Conservation (phyloP, 2,329 filamentous ascomycete genomes). For the Amylocarpus encephaloides region DNA sequence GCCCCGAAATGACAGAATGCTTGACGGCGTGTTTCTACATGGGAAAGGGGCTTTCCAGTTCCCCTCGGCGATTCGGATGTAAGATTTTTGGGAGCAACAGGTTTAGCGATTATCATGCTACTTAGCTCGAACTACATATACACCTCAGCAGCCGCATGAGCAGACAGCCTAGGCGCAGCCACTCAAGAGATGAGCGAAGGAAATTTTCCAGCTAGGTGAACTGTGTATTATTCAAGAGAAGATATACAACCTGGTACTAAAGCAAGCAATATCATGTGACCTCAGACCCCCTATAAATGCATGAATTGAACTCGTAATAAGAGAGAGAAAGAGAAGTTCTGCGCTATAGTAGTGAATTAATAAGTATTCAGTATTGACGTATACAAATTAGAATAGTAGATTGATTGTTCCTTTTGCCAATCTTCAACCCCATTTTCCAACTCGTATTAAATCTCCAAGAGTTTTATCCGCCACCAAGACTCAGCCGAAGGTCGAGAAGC, state of each 20-base stretch:
- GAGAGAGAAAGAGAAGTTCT: no score
- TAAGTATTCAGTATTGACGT: no score
- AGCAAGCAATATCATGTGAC: slow-evolving; percentile 13
- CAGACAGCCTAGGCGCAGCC: background rate
- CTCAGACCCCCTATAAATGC: background rate
- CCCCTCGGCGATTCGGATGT: slow-evolving; percentile 14
- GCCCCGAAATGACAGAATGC: slow-evolving; percentile 37
- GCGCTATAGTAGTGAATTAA: no score
- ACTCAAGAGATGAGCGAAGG: slow-evolving; percentile 3
- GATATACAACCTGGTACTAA: slow-evolving; percentile 4
- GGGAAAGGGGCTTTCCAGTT: background rate
- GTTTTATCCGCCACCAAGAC: slow-evolving; percentile 18
- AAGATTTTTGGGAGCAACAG: slow-evolving; percentile 19
- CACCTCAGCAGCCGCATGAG: slow-evolving; percentile 1
- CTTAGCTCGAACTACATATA: slow-evolving; percentile 11
- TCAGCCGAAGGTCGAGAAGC: slow-evolving; percentile 16
- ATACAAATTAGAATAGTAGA: background rate
- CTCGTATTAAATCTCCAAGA: slow-evolving; percentile 3
- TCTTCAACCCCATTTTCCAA: background rate
- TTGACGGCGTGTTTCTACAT: background rate
- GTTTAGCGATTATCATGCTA: slow-evolving; percentile 10
- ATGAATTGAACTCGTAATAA: no score
- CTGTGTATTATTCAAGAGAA: slow-evolving; percentile 22
- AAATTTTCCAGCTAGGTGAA: slow-evolving; percentile 9
- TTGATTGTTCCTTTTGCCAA: background rate